Base-by-base conservation (phyloP, 108 stramenopile species). In the Nitzschia sp. region DNA sequence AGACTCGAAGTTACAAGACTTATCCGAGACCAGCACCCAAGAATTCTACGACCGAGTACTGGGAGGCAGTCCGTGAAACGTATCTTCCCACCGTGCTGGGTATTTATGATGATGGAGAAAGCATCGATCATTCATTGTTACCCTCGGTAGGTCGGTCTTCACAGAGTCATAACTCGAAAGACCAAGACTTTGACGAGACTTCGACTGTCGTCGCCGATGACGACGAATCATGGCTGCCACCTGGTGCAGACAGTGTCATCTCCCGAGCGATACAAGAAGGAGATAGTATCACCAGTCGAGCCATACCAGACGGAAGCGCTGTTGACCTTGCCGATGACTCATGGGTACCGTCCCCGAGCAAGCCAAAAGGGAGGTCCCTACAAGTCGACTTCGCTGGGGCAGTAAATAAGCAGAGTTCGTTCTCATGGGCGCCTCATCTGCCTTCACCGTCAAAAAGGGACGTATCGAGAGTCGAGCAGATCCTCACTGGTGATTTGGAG, bases 341-440 rank as follows among this genome's bases (percentile, higher is more conserved):
- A 32, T 54, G 38, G 50, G 47, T 55, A 0, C 53, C 34, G 31
- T 63, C 65, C 2, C 32, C 36, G 26, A 71, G 21, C 46, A 72
- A 47, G 47, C 23, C 58, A 61, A 66, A 67, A 2, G 38, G 16
- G 11, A 61, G 41, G 22, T 16, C 38, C 23, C 36, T 44, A 22
- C 41, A 31, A 22, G 38, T 61, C n/a, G 60, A 61, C 32, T 61
- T 61, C 23, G 16, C 38, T 41, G 60, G 60, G 1, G 41, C 21
- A 25, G 60, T 61, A 21, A 19, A 61, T 4, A 41, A 61, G 13
- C n/a, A 45, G 4, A 22, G 44, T 13, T 44, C 60, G 17, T 61
- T 61, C 60, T 41, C 38, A 19, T 61, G 60, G 60, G 60, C 60
- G 15, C 60, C 60, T 26, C 60, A 61, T 26, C 60, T 61, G 5